These are phyloP conservation scores for Candida glucosophila DNA, from an alignment of 1,139 yeast genomes.

Conservation along the genomic window DNA sequence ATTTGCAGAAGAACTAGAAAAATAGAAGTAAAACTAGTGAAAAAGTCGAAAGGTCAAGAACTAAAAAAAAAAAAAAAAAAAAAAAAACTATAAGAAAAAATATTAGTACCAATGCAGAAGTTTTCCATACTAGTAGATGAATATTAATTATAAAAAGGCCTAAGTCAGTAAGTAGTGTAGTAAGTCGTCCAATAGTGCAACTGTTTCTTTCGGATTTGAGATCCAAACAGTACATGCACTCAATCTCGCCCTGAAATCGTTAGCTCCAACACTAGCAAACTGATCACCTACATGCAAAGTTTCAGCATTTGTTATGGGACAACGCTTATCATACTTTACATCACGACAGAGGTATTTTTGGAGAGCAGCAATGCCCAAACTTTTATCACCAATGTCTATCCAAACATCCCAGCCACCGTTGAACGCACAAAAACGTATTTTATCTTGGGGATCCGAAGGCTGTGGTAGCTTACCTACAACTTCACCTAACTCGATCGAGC, in stretches of 20 bases:
- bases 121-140: too few relatives aligned
- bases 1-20: too few relatives aligned
- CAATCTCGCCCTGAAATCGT: conserved; percentile 85
- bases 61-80: too few relatives aligned
- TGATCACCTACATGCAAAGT: conserved; percentile 95
- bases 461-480: conserved; percentile 6
- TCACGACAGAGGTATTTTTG: conserved; percentile 59
- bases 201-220: conserved; percentile 82
- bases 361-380: conserved; percentile 75
- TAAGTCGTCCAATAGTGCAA: conserved; percentile 52
- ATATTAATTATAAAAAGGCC: too few relatives aligned
- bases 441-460: neutral
- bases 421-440: conserved; percentile 87
- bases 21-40: too few relatives aligned
- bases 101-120: too few relatives aligned
- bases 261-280: conserved; percentile 87
- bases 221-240: conserved; percentile 97
- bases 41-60: too few relatives aligned
- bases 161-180: too few relatives aligned
- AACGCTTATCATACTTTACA: conserved; percentile 9
- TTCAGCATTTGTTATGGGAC: conserved; percentile 42
- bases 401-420: conserved; percentile 96
- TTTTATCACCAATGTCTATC: conserved; percentile 96
- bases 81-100: too few relatives aligned
- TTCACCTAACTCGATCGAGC: conserved; percentile 55